These are phyloP conservation scores for Phytophthora lateralis DNA, from an alignment of 352 stramenopile genomes.

Conservation along the genomic window DNA sequence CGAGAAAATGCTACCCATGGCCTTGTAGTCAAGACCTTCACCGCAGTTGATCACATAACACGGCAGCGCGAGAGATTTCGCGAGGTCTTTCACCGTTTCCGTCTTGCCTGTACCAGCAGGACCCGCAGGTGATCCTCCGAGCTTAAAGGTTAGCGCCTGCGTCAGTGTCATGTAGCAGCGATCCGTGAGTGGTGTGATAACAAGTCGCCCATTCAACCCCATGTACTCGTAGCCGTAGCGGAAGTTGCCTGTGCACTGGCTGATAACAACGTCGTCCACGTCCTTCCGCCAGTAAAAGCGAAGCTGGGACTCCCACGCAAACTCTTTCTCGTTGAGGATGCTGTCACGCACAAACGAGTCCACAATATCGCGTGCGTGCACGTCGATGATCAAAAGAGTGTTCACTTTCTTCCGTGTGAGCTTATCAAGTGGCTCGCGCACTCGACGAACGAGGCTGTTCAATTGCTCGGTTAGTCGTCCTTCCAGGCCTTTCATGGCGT, in stretches of 20 bases:
- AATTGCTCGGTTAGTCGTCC: slow-evolving; percentile 89
- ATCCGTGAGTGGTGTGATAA: slow-evolving; percentile 94
- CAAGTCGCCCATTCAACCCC: slow-evolving; percentile 90
- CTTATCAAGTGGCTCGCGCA: slow-evolving; percentile 87
- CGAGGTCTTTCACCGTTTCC: slow-evolving; percentile 93
- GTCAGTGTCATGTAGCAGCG: slow-evolving; percentile 95
- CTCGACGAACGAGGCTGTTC: slow-evolving; percentile 90
- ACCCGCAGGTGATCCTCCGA: slow-evolving; percentile 89
- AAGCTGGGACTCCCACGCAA: slow-evolving; percentile 90
- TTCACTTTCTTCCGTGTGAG: slow-evolving; percentile 94
- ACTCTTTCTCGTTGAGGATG: slow-evolving; percentile 91
- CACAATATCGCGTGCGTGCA: slow-evolving; percentile 91
- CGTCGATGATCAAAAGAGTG: slow-evolving; percentile 91
- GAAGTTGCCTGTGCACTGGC: slow-evolving; percentile 92
- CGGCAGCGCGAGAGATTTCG: slow-evolving; percentile 91
- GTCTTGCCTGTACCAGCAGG: slow-evolving; percentile 93
- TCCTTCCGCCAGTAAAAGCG: slow-evolving; percentile 93
- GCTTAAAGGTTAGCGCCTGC: slow-evolving; percentile 92
- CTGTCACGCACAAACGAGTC: slow-evolving; percentile 90
- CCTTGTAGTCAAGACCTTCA: slow-evolving; percentile 93
- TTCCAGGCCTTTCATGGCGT: slow-evolving; percentile 94
- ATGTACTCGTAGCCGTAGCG: slow-evolving; percentile 96
- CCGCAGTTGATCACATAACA: slow-evolving; percentile 94
- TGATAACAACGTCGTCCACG: slow-evolving; percentile 90
- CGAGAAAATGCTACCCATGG: slow-evolving; percentile 91